Evolutionary conservation across 208 protist species (phyloP).

Genomic region (Trypanosoma vivax): DNA sequence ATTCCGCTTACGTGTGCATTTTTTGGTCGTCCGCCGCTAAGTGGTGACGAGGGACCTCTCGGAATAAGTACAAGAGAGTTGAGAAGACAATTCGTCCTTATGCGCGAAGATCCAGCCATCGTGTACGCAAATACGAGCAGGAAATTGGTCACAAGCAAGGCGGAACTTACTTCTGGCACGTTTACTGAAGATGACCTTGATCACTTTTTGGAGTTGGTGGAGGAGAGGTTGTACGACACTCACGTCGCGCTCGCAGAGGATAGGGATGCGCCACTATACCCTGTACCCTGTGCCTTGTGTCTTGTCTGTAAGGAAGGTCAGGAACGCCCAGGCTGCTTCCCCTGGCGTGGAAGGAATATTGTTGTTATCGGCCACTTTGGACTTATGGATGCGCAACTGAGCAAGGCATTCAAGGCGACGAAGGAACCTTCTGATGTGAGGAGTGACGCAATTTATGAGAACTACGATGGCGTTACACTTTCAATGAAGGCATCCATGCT

Average conservation of each 20-base stretch:
- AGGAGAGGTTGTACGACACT: slow-evolving; percentile 43
- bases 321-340: slow-evolving; percentile 55
- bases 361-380: slow-evolving; percentile 86
- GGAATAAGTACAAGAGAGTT: slow-evolving; percentile 19
- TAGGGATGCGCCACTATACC: slow-evolving; percentile 29
- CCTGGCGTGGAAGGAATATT: slow-evolving; percentile 53
- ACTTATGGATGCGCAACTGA: slow-evolving; percentile 45
- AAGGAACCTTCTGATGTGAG: too few species aligned
- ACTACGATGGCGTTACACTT: slow-evolving; percentile 23
- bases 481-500: slow-evolving; percentile 63
- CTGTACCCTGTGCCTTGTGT: slow-evolving; percentile 73
- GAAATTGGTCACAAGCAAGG: slow-evolving; percentile 1
- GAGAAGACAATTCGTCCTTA: slow-evolving; percentile 57
- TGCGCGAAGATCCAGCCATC: slow-evolving; percentile 61
- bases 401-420: slow-evolving; percentile 53
- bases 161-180: slow-evolving; percentile 17
- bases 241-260: slow-evolving; percentile 53
- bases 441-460: too few species aligned
- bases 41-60: slow-evolving; percentile 2
- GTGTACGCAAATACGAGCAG: slow-evolving; percentile 56
- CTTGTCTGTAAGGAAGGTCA: slow-evolving; percentile 70
- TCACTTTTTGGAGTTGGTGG: slow-evolving; percentile 54
- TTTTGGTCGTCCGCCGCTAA: slow-evolving; percentile 32
- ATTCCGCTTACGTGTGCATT: slow-evolving; percentile 72
- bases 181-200: slow-evolving; percentile 73